Conservation (phyloP, 2,329 filamentous ascomycete genomes). For the Paraphoma chrysanthemicola region DNA sequence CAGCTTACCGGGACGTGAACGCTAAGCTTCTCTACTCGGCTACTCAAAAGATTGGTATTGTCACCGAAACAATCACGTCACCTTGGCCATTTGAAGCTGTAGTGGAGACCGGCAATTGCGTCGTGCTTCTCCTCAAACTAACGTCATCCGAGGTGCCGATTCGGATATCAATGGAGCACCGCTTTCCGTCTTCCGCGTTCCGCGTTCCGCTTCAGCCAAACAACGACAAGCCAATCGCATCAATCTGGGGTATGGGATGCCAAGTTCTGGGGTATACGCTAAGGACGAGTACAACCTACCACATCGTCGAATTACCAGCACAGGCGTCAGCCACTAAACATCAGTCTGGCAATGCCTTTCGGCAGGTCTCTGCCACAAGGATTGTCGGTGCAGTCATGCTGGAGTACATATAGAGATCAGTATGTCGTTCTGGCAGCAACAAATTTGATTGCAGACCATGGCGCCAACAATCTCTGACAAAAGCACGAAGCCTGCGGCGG, state of each 20-base stretch:
- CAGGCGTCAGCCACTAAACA: neutral
- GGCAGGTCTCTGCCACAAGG: neutral
- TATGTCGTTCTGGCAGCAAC: too few species aligned
- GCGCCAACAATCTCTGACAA: neutral
- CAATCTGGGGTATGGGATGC: neutral
- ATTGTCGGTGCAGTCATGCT: neutral
- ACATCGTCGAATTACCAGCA: neutral
- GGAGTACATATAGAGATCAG: neutral
- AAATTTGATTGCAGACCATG: neutral
- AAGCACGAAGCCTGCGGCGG: neutral
- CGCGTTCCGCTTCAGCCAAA: neutral
- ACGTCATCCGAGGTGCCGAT: neutral
- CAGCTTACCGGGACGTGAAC: too few species aligned
- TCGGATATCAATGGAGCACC: neutral
- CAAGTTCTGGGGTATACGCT: neutral
- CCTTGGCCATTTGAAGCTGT: neutral
- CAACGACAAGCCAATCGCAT: neutral
- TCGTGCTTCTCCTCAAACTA: neutral
- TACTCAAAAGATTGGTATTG: neutral
- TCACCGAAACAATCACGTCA: neutral
- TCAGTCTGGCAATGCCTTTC: neutral
- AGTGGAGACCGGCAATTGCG: neutral
- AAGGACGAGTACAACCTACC: neutral
- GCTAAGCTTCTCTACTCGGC: too few species aligned
- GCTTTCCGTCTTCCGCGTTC: conserved; percentile 1